Evolutionary conservation across 2,329 filamentous ascomycete genomes (phyloP).

Genomic region (Fusarium multiceps): DNA sequence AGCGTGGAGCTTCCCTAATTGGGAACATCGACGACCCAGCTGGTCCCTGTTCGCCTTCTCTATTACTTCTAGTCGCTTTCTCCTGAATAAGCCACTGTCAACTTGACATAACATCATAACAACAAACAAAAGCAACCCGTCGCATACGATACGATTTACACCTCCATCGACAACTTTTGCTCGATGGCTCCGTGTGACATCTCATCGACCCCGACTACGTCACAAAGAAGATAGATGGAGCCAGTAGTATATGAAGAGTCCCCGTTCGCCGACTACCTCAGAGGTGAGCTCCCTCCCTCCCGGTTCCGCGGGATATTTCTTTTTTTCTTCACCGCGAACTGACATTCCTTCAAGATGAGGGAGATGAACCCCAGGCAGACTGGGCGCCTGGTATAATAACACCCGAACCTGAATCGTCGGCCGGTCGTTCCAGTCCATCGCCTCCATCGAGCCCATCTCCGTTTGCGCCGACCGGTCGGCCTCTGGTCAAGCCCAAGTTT

Average conservation of each 20-base stretch:
- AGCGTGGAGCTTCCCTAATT: constrained; percentile 46
- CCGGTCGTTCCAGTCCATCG: constrained; percentile 55
- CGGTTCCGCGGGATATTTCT: not conserved
- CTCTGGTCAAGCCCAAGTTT: constrained; percentile 65
- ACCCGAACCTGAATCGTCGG: constrained; percentile 49
- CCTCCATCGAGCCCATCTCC: constrained; percentile 60
- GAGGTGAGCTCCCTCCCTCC: constrained; percentile 67
- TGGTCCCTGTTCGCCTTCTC: constrained; percentile 38
- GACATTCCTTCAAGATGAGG: constrained; percentile 55
- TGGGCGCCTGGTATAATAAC: constrained; percentile 59
- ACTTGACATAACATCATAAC: constrained; percentile 22
- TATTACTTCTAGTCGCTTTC: constrained; percentile 35
- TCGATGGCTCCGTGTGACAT: constrained; percentile 49
- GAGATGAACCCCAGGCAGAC: constrained; percentile 57
- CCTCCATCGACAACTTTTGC: constrained; percentile 27
- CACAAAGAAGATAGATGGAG: constrained; percentile 70
- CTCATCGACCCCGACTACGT: constrained; percentile 44
- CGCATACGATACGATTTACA: constrained; percentile 17
- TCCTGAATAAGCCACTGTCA: constrained; percentile 36
- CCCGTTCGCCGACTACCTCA: constrained; percentile 88
- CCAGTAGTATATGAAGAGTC: constrained; percentile 86
- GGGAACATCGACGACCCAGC: constrained; percentile 41
- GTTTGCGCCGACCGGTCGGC: constrained; percentile 68
- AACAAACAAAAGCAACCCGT: constrained; percentile 1
- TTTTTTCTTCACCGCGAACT: constrained; percentile 2